Percentiles rank a stretch among this genome's conserved stretches.
Conservation (phyloP, 2,329 filamentous ascomycete species). For the Aspergillus hortae region DNA sequence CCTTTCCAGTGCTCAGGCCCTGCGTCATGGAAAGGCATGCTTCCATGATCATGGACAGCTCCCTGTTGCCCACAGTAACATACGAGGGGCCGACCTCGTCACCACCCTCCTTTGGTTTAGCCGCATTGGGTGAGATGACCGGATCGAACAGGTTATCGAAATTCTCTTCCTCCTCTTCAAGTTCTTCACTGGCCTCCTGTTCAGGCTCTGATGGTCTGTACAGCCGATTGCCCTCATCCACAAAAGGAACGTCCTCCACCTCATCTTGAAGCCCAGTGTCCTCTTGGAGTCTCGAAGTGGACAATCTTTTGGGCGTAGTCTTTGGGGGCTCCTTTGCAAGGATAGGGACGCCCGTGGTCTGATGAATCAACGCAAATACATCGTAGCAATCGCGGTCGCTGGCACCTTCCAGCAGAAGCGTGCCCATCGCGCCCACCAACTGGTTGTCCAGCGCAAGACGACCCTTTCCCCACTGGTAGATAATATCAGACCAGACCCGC, state of each 20-base stretch:
- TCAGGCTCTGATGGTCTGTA: constrained; percentile 19
- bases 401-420: constrained; percentile 65
- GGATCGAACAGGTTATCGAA: constrained; percentile 37
- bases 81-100: constrained; percentile 25
- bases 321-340: constrained; percentile 24
- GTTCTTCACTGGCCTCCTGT: constrained; percentile 7
- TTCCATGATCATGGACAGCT: constrained; percentile 66
- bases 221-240: constrained; percentile 21
- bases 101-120: neutral
- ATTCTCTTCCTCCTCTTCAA: constrained; percentile 25
- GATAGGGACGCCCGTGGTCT: constrained; percentile 71
- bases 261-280: neutral
- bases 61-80: constrained; percentile 50
- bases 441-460: constrained; percentile 70
- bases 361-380: constrained; percentile 70
- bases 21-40: constrained; percentile 57
- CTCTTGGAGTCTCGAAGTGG: neutral
- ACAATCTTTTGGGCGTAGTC: constrained; percentile 4
- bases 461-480: constrained; percentile 70
- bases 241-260: constrained; percentile 29
- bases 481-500: constrained; percentile 75
- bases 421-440: constrained; percentile 77
- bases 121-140: constrained; percentile 13
- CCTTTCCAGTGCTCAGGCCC: constrained; percentile 59
- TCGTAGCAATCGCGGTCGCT: constrained; percentile 63